Conservation (phyloP, 495 filamentous ascomycete genomes). For the Rhypophila decipiens region DNA sequence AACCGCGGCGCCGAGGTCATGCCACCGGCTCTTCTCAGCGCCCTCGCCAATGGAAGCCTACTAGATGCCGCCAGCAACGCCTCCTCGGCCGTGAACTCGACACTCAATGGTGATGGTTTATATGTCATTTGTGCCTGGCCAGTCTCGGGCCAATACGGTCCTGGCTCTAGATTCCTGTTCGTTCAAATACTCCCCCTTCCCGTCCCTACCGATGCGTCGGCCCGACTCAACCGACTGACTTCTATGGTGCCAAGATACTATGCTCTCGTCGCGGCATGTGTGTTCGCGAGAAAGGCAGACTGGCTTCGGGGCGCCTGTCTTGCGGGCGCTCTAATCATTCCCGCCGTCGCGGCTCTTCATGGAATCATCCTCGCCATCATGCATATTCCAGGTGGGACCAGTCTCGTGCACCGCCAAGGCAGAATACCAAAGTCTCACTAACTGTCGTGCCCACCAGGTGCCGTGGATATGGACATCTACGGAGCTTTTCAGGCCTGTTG, state of each 20-base stretch:
- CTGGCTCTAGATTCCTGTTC: slow-evolving; percentile 49
- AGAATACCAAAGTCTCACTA: background rate
- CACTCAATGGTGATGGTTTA: slow-evolving; percentile 19
- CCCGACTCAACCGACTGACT: background rate
- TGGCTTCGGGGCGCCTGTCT: slow-evolving; percentile 54
- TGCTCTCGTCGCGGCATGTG: slow-evolving; percentile 49
- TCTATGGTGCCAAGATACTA: slow-evolving; percentile 43
- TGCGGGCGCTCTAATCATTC: slow-evolving; percentile 55
- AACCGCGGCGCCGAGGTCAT: slow-evolving; percentile 11
- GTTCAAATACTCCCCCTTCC: slow-evolving; percentile 8
- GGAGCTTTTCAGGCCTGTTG: slow-evolving; percentile 58
- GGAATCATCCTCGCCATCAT: slow-evolving; percentile 49
- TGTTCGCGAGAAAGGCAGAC: slow-evolving; percentile 49
- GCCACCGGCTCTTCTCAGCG: background rate
- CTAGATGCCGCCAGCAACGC: background rate
- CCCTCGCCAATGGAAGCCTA: slow-evolving; percentile 1
- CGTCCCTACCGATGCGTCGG: no score
- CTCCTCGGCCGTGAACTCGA: slow-evolving; percentile 14
- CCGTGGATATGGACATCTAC: slow-evolving; percentile 59
- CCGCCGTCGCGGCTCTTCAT: slow-evolving; percentile 55
- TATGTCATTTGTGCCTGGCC: slow-evolving; percentile 56
- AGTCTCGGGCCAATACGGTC: slow-evolving; percentile 55
- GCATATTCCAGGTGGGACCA: slow-evolving; percentile 42
- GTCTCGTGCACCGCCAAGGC: background rate
- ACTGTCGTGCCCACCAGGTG: slow-evolving; percentile 26